Evolutionary conservation across 768 basidiomycete genomes (phyloP).

Genomic region (Exidia glandulosa): DNA sequence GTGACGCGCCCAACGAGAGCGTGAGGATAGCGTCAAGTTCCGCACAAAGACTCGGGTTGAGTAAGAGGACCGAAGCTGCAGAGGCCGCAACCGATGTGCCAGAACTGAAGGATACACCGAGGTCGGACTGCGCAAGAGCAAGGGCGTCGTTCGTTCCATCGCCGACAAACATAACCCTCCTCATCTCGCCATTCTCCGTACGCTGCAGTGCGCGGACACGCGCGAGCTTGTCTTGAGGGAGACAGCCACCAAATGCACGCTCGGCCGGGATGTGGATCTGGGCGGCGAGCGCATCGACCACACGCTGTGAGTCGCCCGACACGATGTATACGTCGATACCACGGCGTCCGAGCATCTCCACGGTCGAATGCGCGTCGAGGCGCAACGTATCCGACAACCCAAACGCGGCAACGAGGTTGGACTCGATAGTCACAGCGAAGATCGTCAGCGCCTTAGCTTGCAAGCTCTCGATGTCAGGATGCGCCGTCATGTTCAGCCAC

Average conservation of each 20-base stretch:
- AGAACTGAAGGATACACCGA: background rate
- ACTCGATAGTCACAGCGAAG: constrained; percentile 5
- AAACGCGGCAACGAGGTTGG: constrained; percentile 2
- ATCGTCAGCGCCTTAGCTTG: constrained; percentile 1
- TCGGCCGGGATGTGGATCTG: background rate
- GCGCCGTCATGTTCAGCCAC: constrained; percentile 21
- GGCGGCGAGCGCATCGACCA: background rate
- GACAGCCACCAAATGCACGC: background rate
- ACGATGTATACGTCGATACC: constrained; percentile 1
- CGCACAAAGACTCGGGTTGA: background rate
- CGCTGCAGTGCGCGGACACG: background rate
- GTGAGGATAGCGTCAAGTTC: background rate
- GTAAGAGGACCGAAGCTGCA: background rate
- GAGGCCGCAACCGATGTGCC: background rate
- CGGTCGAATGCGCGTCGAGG: background rate
- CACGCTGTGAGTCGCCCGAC: background rate
- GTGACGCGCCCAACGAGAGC: background rate
- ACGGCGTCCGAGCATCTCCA: background rate
- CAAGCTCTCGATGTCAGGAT: constrained; percentile 15
- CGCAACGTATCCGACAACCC: constrained; percentile 5
- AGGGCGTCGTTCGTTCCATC: constrained; percentile 7
- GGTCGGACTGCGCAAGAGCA: constrained; percentile 4
- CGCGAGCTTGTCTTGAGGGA: background rate
- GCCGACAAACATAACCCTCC: constrained; percentile 3
- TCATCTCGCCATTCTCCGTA: background rate